These are phyloP conservation scores for Cryptomeria japonica DNA, from an alignment of 75 land plant genomes.

Conservation along the genomic window DNA sequence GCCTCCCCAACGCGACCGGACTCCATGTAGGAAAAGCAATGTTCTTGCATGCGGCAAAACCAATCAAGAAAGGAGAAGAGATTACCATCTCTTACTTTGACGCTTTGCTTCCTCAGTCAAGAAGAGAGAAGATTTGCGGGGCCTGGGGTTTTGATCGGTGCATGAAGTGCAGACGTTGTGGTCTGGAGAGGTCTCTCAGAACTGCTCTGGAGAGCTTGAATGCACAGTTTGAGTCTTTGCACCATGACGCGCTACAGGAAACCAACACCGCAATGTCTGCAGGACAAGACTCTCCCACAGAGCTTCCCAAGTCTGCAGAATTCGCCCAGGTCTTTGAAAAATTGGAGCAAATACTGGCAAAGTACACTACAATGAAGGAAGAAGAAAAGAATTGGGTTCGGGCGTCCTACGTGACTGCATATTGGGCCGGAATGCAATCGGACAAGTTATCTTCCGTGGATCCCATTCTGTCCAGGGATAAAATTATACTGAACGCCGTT, in stretches of 20 bases:
- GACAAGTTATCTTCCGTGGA: background rate
- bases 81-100: slow-evolving; percentile 32
- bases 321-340: background rate
- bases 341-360: background rate
- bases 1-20: slow-evolving; percentile 20
- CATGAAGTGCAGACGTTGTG: slow-evolving; percentile 35
- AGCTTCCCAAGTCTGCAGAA: background rate
- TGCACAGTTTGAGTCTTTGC: background rate
- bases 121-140: slow-evolving; percentile 18
- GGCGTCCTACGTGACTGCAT: background rate
- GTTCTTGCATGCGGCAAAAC: slow-evolving; percentile 20
- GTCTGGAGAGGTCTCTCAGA: background rate
- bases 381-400: background rate
- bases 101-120: slow-evolving; percentile 19
- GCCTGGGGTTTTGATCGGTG: slow-evolving; percentile 44
- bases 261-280: background rate
- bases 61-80: slow-evolving; percentile 16
- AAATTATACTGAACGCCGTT: slow-evolving; percentile 8
- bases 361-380: background rate
- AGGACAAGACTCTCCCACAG: background rate
- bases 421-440: background rate
- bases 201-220: background rate
- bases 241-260: background rate
- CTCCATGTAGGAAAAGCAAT: slow-evolving; percentile 21
- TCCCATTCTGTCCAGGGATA: background rate